phyloP scores from a whole-genome alignment of 1,139 yeast species.

The Geotrichum aggregatum region DNA sequence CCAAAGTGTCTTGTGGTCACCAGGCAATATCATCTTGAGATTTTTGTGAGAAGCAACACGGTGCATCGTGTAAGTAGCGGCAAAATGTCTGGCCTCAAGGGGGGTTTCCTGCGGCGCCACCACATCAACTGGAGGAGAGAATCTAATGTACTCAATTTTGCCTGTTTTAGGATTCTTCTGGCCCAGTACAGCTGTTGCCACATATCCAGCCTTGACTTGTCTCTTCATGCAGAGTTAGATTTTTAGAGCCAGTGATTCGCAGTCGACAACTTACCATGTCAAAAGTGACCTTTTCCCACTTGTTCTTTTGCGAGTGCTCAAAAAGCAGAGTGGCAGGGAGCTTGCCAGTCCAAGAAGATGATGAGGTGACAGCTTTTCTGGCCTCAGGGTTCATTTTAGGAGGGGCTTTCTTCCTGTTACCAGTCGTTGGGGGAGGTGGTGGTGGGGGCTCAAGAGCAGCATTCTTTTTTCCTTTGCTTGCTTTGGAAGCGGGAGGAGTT shows the following conservation, averaged over 20 bases:
- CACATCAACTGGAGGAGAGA: constrained; percentile 55
- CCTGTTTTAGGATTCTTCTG: constrained; percentile 80
- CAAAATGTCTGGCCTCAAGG: constrained; percentile 82
- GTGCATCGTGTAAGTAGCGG: constrained; percentile 83
- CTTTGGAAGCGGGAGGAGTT: constrained; percentile 3
- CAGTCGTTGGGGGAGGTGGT: not conserved
- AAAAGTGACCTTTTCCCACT: constrained; percentile 83
- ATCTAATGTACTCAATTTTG: constrained; percentile 55
- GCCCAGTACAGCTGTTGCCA: constrained; percentile 57
- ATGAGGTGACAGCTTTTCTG: constrained; percentile 46
- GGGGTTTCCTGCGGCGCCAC: constrained; percentile 70
- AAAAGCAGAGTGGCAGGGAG: constrained; percentile 80
- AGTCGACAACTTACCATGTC: constrained; percentile 50
- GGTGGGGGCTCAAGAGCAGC: constrained; percentile 3
- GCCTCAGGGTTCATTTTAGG: constrained; percentile 23
- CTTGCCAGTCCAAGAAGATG: constrained; percentile 88
- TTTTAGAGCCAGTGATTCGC: not conserved
- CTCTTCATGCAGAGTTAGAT: constrained; percentile 26
- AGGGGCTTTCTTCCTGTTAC: constrained; percentile 3
- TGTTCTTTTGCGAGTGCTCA: constrained; percentile 82
- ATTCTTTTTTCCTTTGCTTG: constrained; percentile 1
- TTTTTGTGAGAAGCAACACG: constrained; percentile 77
- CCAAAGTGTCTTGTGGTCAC: constrained; percentile 79
- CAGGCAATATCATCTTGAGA: constrained; percentile 81
- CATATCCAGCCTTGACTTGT: constrained; percentile 50